Conservation (phyloP, 2,329 filamentous ascomycete genomes). For the Drechslerella coelobrocha region DNA sequence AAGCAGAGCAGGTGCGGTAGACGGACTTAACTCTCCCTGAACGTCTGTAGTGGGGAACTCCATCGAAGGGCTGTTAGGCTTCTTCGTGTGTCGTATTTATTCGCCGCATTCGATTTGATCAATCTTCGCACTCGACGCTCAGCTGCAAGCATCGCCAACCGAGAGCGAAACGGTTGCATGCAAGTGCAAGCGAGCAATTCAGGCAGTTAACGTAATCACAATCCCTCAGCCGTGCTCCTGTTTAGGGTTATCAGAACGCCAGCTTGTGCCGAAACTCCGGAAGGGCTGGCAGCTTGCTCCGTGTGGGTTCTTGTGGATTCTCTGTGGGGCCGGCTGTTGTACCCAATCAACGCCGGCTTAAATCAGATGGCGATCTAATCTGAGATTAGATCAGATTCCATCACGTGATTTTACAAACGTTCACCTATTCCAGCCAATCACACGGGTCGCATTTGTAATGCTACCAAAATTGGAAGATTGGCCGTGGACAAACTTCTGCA, state of each 20-base stretch:
- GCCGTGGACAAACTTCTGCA: slow-evolving; percentile 21
- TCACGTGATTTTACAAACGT: background rate
- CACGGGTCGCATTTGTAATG: slow-evolving; percentile 16
- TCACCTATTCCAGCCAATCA: slow-evolving; percentile 21
- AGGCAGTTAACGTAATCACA: slow-evolving; percentile 36
- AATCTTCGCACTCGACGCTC: background rate
- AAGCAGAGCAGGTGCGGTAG: no score
- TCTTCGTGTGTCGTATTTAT: background rate
- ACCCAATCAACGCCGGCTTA: slow-evolving; percentile 30
- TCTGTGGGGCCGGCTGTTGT: slow-evolving; percentile 3
- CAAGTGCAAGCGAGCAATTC: slow-evolving; percentile 7
- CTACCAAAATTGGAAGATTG: slow-evolving; percentile 9
- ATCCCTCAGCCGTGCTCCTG: no score
- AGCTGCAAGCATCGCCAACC: background rate
- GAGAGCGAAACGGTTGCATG: slow-evolving; percentile 5
- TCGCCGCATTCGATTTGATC: background rate
- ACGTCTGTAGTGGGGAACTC: no score
- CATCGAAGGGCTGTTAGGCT: background rate
- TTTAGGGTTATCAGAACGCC: slow-evolving; percentile 29
- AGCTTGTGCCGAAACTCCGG: slow-evolving; percentile 46
- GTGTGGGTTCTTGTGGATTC: no score
- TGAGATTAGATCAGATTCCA: slow-evolving; percentile 48
- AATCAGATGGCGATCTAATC: slow-evolving; percentile 24
- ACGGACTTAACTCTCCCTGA: background rate
- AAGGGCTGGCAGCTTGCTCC: slow-evolving; percentile 1